These are phyloP conservation scores for Xylaria sp. DNA, from an alignment of 2,329 filamentous ascomycete species.

Conservation along the genomic window DNA sequence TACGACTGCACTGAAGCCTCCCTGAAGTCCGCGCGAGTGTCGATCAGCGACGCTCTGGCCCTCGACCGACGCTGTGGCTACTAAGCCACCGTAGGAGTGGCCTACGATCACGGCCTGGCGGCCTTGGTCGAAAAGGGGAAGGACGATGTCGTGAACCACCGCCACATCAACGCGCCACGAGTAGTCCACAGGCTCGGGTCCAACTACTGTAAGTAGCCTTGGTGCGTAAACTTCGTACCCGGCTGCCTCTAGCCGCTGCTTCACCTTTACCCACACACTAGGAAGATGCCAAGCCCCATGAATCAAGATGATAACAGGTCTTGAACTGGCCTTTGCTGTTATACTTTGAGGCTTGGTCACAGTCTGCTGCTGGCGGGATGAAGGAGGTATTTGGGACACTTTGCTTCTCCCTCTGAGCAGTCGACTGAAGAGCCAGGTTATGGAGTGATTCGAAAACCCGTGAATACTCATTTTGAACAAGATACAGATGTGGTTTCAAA, in stretches of 20 bases:
- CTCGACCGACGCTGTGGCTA: conserved; percentile 33
- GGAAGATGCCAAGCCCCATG: conserved; percentile 31
- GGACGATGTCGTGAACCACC: conserved; percentile 27
- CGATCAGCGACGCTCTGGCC: conserved; percentile 33
- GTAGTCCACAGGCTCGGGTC: conserved; percentile 22
- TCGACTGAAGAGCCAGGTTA: neutral
- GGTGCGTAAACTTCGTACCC: conserved; percentile 33
- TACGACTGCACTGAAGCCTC: conserved; percentile 33
- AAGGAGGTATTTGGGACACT: neutral
- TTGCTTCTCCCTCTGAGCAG: neutral
- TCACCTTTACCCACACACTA: conserved; percentile 24
- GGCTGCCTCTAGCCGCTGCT: conserved; percentile 18
- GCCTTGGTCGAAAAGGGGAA: conserved; percentile 37
- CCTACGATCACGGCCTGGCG: conserved; percentile 35
- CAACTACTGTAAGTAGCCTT: conserved; percentile 20
- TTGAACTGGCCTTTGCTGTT: neutral
- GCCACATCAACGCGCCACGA: conserved; percentile 34
- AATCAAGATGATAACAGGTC: conserved; percentile 28
- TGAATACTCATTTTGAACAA: neutral
- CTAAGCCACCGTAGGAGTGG: conserved; percentile 42
- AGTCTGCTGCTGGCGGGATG: neutral
- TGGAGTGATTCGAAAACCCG: neutral
- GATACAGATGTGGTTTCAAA: neutral
- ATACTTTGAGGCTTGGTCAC: neutral
- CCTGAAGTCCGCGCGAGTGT: conserved; percentile 20